A percentile compares a stretch with the other conserved stretches of the same genome.
Evolutionary conservation across 495 filamentous ascomycete genomes (phyloP).

Genomic region (Rhypophila decipiens): DNA sequence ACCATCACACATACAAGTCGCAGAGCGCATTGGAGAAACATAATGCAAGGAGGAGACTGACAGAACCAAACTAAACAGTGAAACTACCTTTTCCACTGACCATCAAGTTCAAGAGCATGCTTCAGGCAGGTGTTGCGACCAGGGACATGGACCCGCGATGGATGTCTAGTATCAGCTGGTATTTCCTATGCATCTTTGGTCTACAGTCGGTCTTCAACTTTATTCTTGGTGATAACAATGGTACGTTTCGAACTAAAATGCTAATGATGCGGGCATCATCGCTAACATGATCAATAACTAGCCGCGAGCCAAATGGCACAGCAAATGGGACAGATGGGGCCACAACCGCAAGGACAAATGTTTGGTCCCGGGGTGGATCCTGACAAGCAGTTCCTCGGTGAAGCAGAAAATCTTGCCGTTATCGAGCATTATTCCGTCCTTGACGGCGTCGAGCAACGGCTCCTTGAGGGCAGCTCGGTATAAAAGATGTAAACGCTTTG

Average conservation of each 20-base stretch:
- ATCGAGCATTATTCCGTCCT: slow-evolving; percentile 87
- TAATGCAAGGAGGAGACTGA: slow-evolving; percentile 12
- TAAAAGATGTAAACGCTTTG: too few species aligned
- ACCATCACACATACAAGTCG: too few species aligned
- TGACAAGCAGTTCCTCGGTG: slow-evolving; percentile 82
- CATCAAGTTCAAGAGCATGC: slow-evolving; percentile 98
- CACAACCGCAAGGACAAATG: slow-evolving; percentile 53
- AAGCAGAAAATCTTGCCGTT: slow-evolving; percentile 93
- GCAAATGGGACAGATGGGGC: slow-evolving; percentile 82
- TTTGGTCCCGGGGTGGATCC: slow-evolving; percentile 94
- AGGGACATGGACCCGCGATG: slow-evolving; percentile 93
- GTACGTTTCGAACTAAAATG: slow-evolving; percentile 42
- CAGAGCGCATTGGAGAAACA: too few species aligned
- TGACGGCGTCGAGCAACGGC: slow-evolving; percentile 75
- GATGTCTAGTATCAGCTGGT: slow-evolving; percentile 98
- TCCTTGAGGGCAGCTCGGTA: slow-evolving; percentile 53
- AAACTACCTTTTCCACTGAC: slow-evolving; percentile 98
- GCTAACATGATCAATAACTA: slow-evolving; percentile 31
- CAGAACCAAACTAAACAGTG: slow-evolving; percentile 46
- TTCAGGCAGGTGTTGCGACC: slow-evolving; percentile 92
- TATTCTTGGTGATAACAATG: slow-evolving; percentile 89
- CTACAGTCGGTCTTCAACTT: slow-evolving; percentile 98
- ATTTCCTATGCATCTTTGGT: slow-evolving; percentile 94
- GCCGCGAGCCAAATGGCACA: slow-evolving; percentile 92
- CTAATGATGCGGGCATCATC: not conserved